A percentile compares a stretch with the other conserved stretches of the same genome.
These are phyloP conservation scores for baker's yeast (Saccharomyces cerevisiae) DNA, from an alignment of 805 yeast species.

Conservation along the genomic window DNA sequence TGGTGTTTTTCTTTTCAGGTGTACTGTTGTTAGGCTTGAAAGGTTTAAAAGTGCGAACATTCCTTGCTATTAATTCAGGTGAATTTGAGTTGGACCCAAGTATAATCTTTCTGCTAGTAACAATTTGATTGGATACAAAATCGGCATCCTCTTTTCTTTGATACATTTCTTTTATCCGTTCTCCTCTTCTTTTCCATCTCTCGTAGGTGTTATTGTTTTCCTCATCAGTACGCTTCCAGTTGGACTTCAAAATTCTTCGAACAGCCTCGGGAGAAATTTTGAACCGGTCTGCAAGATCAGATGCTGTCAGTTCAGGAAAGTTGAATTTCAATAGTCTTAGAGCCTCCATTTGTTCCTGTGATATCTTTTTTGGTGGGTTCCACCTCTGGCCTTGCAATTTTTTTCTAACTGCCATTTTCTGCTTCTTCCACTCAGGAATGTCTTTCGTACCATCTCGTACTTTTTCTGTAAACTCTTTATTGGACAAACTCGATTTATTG, in stretches of 20 bases:
- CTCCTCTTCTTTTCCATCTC: constrained; percentile 50
- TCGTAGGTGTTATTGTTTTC: constrained; percentile 34
- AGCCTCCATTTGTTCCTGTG: constrained; percentile 61
- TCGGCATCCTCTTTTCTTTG: not conserved
- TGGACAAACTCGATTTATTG: constrained; percentile 11
- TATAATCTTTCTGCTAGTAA: not conserved
- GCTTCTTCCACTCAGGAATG: constrained; percentile 63
- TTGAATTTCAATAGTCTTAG: constrained; percentile 47
- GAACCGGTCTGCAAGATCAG: constrained; percentile 55
- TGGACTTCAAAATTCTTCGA: constrained; percentile 66
- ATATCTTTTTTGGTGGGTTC: constrained; percentile 60
- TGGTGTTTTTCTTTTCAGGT: constrained; percentile 1
- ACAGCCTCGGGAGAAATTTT: constrained; percentile 74
- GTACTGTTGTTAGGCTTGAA: not conserved
- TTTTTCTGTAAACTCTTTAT: constrained; percentile 4
- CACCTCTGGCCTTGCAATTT: constrained; percentile 53
- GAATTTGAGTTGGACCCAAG: not conserved
- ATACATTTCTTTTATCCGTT: constrained; percentile 27
- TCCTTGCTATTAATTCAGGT: not conserved
- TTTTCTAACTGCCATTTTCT: constrained; percentile 53
- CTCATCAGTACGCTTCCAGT: constrained; percentile 66
- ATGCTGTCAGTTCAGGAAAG: constrained; percentile 52
- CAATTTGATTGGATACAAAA: not conserved
- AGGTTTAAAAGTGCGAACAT: not conserved
- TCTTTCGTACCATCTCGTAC: constrained; percentile 13